Evolutionary conservation across 148 eudicot genomes (phyloP), one percentile per base, ranked within the genome.

Genomic region (Fagopyrum homotropicum): DNA sequence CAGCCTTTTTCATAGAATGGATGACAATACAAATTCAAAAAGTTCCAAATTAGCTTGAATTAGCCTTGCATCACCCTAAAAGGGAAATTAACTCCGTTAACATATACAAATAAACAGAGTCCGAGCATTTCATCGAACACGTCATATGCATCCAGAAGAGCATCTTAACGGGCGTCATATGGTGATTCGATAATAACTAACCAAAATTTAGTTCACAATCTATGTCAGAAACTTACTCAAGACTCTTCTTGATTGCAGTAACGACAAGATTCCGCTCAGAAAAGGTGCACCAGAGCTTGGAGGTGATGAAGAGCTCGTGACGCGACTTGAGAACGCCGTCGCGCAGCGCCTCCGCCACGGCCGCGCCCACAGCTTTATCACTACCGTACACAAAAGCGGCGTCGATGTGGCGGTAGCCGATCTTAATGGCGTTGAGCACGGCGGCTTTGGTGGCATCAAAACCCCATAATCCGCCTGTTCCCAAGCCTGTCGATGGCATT

Each of bases 261-360:
- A 83, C 30, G 51, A 85, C 77, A 2, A 73, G 82, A 26, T 73
- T 51, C 29, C 80, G 79, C 66, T 88, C 84, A 14, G 84, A 86
- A 74, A 80, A 81, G 51, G 79, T 81, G 74, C 84, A 77, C 88
- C 91, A 85, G 3, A 88, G 79, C 83, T 88, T 88, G 19, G 89
- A 79, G 51, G 89, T 85, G 78, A 88, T 76, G 51, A 88, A 84
- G 8, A 88, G 76, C 56, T 85, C 91, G 15, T 79, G 77, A 8
- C 91, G 80, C 0, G 87, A 85, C 12, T 78, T 74, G 8, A 87
- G 61, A 43, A 85, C 72, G 4, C 88, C 85, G 44, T 54, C 77
- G 0, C 52, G 35, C 11, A 83, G 66, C 26, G 86, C 85, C 76
- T 87, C 82, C 29, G 75, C 43, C 30, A 85, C 78, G 11, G 86